Conservation (phyloP, 164 flowering plant species). For the Magnolia changhungtana region DNA sequence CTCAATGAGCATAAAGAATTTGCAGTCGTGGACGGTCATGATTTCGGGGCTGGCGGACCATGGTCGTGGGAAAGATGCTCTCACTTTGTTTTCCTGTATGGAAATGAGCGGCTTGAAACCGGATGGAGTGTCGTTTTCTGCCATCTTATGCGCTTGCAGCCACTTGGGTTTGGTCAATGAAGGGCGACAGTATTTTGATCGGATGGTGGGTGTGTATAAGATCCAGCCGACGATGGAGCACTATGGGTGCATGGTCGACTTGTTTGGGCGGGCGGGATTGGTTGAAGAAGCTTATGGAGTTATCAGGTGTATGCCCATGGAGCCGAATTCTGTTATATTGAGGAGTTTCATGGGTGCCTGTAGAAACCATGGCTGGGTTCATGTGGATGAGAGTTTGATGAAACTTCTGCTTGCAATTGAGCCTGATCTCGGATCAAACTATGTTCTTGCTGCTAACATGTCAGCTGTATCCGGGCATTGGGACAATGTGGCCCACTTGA, state of each 20-base stretch:
- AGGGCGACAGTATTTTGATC: conserved; percentile 37
- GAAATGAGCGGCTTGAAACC: conserved; percentile 35
- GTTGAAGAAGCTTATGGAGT: conserved; percentile 45
- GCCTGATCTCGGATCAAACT: conserved; percentile 54
- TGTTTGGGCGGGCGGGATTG: conserved; percentile 58
- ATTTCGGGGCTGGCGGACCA: conserved; percentile 47
- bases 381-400: conserved; percentile 30
- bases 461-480: conserved; percentile 33
- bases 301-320: conserved; percentile 44
- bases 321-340: conserved; percentile 48
- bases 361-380: conserved; percentile 31
- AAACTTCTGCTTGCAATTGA: conserved; percentile 38
- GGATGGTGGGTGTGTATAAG: conserved; percentile 35
- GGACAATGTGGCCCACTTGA: conserved; percentile 31
- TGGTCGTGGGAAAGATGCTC: conserved; percentile 39
- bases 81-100: conserved; percentile 46
- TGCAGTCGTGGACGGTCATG: conserved; percentile 60
- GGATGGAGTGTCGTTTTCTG: conserved; percentile 42
- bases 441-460: conserved; percentile 47
- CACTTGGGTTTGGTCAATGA: conserved; percentile 46
- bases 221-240: conserved; percentile 55
- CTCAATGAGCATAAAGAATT: conserved; percentile 38
- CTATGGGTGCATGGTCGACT: conserved; percentile 63
- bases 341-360: conserved; percentile 56
- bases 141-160: conserved; percentile 50